Evolutionary conservation across 352 stramenopile species (phyloP).

Genomic region (Globisporangium nunn): DNA sequence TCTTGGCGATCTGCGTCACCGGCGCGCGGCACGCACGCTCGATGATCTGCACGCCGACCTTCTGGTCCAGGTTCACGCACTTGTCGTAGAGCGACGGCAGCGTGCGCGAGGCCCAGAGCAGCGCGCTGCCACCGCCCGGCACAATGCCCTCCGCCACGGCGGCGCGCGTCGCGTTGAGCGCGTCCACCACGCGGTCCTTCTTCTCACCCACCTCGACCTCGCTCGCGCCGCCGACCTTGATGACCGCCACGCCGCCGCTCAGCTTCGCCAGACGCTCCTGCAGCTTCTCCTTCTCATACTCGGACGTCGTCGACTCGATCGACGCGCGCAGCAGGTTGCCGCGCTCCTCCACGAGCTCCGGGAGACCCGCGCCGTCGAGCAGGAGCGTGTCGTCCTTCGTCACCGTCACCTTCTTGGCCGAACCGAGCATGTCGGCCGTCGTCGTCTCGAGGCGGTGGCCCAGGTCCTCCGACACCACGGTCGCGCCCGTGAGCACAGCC

Average conservation of each 20-base stretch:
- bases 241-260: constrained; percentile 97
- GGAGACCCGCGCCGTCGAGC: constrained; percentile 92
- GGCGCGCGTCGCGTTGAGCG: constrained; percentile 98
- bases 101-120: constrained; percentile 95
- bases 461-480: constrained; percentile 97
- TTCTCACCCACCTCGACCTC: constrained; percentile 99
- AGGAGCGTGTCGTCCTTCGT: constrained; percentile 99
- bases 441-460: constrained; percentile 98
- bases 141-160: constrained; percentile 99
- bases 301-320: constrained; percentile 95
- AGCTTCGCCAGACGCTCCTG: constrained; percentile 99
- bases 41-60: constrained; percentile 98
- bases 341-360: constrained; percentile 94
- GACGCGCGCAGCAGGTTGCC: constrained; percentile 93
- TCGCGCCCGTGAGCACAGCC: constrained; percentile 96
- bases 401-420: constrained; percentile 93
- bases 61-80: constrained; percentile 95
- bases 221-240: constrained; percentile 98
- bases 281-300: constrained; percentile 99
- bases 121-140: constrained; percentile 95
- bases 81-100: constrained; percentile 86
- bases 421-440: constrained; percentile 92
- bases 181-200: constrained; percentile 99
- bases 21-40: constrained; percentile 91
- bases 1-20: constrained; percentile 96